Base-by-base conservation (phyloP, 106 monocot species). In the Platanthera guangdongensis region DNA sequence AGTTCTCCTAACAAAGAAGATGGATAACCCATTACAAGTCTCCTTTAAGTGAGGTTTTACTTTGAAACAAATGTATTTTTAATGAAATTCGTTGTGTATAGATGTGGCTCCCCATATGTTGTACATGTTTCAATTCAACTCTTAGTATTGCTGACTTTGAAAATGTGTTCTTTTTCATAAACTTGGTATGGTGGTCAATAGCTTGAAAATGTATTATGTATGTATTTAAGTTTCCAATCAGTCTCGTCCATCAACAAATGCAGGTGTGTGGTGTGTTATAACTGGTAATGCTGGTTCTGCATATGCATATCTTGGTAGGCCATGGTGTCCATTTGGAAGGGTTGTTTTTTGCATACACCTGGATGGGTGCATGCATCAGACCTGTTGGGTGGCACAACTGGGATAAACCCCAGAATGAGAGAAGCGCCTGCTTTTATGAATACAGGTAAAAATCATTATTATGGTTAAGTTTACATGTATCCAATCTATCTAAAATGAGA, bases 251-350 rank as follows among this genome's bases (percentile, higher is more conserved):
- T 53, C 70, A 4, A 47, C 22, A 4, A 47, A 68, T 80, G 75
- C 80, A 80, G 91, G 53, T 95, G 95, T n/a, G n/a, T n/a, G n/a
- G n/a, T n/a, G 95, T 81, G 77, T 93, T 67, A 93, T 95, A 50
- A 93, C 92, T 71, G 92, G 95, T 9, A 92, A 88, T 81, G 88
- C 90, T 9, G 57, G 80, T 5, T 28, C 81, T 76, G 81, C 85
- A 62, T 90, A 90, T 82, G 53, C 85, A 55, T 87, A 87, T 84
- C 95, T 95, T 74, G 95, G 95, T 16, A 83, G 95, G 25, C 95
- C 95, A 52, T 95, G 95, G 95, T 90, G 92, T 13, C 89, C 93
- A 1, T 97, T 91, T 83, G 96, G 86, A n/a, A 90, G 93, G 76
- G 96, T 97, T 55, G 76, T 97, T 51, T 97, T 97, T 86, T 89